Evolutionary conservation across 2,329 filamentous ascomycete genomes (phyloP).

Genomic region (Alternaria postmessia): DNA sequence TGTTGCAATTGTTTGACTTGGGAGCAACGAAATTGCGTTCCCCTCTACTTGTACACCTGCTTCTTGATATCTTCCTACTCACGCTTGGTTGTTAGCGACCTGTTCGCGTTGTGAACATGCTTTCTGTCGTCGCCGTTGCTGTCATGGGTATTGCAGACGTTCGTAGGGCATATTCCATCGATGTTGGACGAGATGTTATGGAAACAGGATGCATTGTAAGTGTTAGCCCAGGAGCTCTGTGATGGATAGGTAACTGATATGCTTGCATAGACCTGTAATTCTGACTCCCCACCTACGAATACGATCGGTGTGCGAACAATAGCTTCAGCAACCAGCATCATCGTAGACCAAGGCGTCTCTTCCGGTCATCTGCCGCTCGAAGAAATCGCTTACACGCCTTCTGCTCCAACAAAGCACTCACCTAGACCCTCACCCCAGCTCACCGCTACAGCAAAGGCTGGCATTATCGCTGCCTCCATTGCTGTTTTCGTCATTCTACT

Average conservation of each 20-base stretch:
- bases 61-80: background rate
- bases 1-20: slow-evolving; percentile 21
- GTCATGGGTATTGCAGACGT: slow-evolving; percentile 1
- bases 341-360: background rate
- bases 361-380: background rate
- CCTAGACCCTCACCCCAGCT: background rate
- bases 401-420: slow-evolving; percentile 1
- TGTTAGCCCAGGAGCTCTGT: slow-evolving; percentile 14
- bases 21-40: background rate
- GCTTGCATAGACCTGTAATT: background rate
- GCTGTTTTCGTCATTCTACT: slow-evolving; percentile 15
- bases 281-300: background rate
- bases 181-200: background rate
- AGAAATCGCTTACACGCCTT: background rate
- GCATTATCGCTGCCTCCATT: slow-evolving; percentile 13
- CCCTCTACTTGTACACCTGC: background rate
- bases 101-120: slow-evolving; percentile 3
- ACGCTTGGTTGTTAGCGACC: background rate
- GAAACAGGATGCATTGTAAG: background rate
- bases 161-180: slow-evolving; percentile 30
- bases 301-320: background rate
- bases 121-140: slow-evolving; percentile 1
- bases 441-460: slow-evolving; percentile 13
- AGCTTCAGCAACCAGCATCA: background rate
- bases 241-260: background rate